Conservation (phyloP, 192 early-diverging fungal species). For the Coemansia sp. region DNA sequence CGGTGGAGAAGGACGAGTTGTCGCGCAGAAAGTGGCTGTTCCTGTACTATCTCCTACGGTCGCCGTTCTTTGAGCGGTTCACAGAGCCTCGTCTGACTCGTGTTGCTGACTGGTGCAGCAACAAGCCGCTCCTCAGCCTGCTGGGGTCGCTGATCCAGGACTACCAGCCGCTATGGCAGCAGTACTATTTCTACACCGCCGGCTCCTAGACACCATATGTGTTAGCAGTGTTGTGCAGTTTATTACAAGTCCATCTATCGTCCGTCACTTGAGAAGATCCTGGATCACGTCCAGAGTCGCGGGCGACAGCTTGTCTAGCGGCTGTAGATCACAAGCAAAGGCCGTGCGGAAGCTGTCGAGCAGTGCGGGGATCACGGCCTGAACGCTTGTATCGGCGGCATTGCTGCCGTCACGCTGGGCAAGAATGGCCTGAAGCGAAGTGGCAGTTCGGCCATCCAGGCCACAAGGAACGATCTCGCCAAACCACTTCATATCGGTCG, state of each 20-base stretch:
- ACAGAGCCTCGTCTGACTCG: constrained; percentile 63
- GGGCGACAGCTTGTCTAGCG: constrained; percentile 26
- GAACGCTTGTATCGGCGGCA: constrained; percentile 1
- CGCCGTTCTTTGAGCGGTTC: constrained; percentile 75
- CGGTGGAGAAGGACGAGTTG: constrained; percentile 75
- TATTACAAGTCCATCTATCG: neutral
- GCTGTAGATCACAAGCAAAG: constrained; percentile 26
- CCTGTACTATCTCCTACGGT: constrained; percentile 75
- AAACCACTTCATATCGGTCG: constrained; percentile 84
- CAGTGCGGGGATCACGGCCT: constrained; percentile 12
- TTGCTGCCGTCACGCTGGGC: neutral
- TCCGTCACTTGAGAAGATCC: constrained; percentile 8
- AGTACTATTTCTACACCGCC: constrained; percentile 82
- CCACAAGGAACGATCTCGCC: constrained; percentile 88
- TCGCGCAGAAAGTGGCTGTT: constrained; percentile 66
- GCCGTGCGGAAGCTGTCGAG: constrained; percentile 25
- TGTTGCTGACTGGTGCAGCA: constrained; percentile 59
- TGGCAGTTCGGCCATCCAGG: constrained; percentile 67
- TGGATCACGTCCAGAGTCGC: constrained; percentile 16
- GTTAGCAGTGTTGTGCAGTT: neutral
- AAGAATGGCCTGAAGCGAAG: constrained; percentile 55
- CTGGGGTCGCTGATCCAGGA: constrained; percentile 73
- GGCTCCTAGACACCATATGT: constrained; percentile 45
- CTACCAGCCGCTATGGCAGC: constrained; percentile 87
- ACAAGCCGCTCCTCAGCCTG: constrained; percentile 72